Evolutionary conservation across 139 green algal species (phyloP).

Genomic region (Auxenochlorella pyrenoidosa): DNA sequence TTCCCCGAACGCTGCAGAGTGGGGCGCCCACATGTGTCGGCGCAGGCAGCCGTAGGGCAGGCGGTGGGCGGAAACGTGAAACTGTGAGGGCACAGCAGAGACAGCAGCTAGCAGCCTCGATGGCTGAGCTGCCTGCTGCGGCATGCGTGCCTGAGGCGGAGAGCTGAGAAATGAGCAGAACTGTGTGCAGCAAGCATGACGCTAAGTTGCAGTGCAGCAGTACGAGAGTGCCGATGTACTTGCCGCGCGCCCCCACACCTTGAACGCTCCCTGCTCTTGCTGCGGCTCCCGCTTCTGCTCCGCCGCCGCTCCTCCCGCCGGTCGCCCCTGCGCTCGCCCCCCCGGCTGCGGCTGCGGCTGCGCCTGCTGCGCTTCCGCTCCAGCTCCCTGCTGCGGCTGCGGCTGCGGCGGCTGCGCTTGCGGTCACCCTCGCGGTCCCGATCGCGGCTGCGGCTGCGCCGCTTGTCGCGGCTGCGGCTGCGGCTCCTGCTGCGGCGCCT

Average conservation of each 20-base stretch:
- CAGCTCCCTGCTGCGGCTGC: constrained; percentile 20
- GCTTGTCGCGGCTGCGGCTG: neutral
- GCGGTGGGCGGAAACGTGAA: too few relatives aligned
- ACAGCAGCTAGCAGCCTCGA: too few relatives aligned
- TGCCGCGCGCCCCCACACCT: neutral
- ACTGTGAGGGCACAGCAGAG: too few relatives aligned
- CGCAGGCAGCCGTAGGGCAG: too few relatives aligned
- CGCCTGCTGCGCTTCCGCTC: neutral
- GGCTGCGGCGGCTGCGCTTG: constrained; percentile 39
- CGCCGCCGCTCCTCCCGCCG: neutral
- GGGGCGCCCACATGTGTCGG: too few relatives aligned
- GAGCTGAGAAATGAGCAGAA: too few relatives aligned
- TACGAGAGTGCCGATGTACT: too few relatives aligned
- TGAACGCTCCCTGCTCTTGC: neutral
- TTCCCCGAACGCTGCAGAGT: too few relatives aligned
- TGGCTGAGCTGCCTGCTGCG: too few relatives aligned
- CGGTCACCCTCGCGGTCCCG: neutral
- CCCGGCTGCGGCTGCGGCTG: neutral
- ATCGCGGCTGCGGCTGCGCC: neutral
- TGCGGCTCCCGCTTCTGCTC: neutral
- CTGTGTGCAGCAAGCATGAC: too few relatives aligned
- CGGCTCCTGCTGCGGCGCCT: constrained; percentile 1
- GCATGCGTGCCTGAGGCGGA: too few relatives aligned
- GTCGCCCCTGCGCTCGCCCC: neutral
- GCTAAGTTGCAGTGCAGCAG: too few relatives aligned